Percentiles rank a stretch among this genome's conserved stretches.
Evolutionary conservation across 2,329 filamentous ascomycete genomes (phyloP).

Genomic region (Trichoderma hamatum): DNA sequence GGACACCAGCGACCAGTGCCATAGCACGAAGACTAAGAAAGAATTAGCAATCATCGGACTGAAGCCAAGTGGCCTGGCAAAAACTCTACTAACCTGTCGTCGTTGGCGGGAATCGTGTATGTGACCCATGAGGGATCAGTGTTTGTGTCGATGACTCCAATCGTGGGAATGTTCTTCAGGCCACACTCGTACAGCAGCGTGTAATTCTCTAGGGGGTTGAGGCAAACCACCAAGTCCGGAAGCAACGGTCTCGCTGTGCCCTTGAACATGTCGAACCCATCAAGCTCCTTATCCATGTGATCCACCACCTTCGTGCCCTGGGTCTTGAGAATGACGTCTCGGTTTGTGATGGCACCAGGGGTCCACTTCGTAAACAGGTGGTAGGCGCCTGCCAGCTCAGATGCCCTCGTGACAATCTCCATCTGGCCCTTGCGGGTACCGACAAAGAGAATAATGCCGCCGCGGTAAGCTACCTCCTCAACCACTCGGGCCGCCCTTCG

Average conservation of each 20-base stretch:
- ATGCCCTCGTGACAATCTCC: conserved; percentile 77
- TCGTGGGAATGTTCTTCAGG: conserved; percentile 84
- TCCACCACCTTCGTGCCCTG: conserved; percentile 76
- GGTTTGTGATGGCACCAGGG: conserved; percentile 89
- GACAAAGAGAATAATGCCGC: conserved; percentile 86
- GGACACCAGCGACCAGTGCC: conserved; percentile 78
- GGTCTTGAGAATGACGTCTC: conserved; percentile 78
- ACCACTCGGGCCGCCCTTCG: conserved; percentile 93
- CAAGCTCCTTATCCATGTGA: conserved; percentile 63
- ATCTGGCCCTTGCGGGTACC: conserved; percentile 84
- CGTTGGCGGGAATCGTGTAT: conserved; percentile 94
- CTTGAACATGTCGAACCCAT: conserved; percentile 68
- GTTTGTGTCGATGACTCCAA: conserved; percentile 93
- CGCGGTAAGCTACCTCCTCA: conserved; percentile 78
- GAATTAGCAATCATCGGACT: neutral
- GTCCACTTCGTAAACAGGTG: conserved; percentile 94
- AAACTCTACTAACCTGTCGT: conserved; percentile 70
- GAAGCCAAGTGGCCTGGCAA: neutral
- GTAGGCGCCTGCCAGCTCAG: conserved; percentile 75
- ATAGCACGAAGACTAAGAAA: conserved; percentile 72
- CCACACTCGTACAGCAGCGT: conserved; percentile 90
- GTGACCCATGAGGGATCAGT: conserved; percentile 91
- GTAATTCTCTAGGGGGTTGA: conserved; percentile 93
- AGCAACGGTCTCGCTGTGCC: conserved; percentile 67
- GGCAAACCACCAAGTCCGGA: conserved; percentile 87